A percentile compares a stretch with the other conserved stretches of the same genome.
Conservation (phyloP, 768 basidiomycete genomes). For the Mycena metata region DNA sequence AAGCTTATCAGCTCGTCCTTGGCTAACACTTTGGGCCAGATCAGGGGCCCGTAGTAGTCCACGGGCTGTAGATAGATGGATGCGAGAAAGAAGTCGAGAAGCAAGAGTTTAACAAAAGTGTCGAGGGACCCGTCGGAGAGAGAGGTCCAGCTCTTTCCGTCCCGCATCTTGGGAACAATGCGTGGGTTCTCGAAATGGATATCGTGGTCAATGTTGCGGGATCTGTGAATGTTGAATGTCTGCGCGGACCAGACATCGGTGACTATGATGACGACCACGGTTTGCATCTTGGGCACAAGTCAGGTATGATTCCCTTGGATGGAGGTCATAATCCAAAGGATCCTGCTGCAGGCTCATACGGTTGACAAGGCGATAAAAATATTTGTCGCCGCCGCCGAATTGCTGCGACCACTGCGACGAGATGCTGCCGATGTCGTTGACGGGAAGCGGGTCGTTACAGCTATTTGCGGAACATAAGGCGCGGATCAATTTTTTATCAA, state of each 20-base stretch:
- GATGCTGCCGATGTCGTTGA: conserved; percentile 29
- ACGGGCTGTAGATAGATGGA: conserved; percentile 23
- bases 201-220: conserved; percentile 22
- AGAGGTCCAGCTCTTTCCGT: conserved; percentile 24
- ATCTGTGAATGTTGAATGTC: not conserved
- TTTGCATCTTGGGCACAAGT: conserved; percentile 25
- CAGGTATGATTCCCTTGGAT: conserved; percentile 26
- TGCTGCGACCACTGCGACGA: conserved; percentile 25
- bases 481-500: no score
- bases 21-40: conserved; percentile 24
- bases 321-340: conserved; percentile 25
- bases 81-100: conserved; percentile 27
- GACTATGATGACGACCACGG: conserved; percentile 23
- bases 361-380: conserved; percentile 26
- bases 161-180: conserved; percentile 26
- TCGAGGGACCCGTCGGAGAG: conserved; percentile 27
- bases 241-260: conserved; percentile 23
- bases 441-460: conserved; percentile 28
- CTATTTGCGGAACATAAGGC: no score
- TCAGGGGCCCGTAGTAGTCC: conserved; percentile 24
- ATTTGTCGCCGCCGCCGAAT: conserved; percentile 22
- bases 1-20: conserved; percentile 21
- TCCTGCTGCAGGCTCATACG: conserved; percentile 27
- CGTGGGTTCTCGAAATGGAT: conserved; percentile 26
- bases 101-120: conserved; percentile 25